Evolutionary conservation across 768 basidiomycete genomes (phyloP), one percentile per base, ranked within the genome.

Genomic region (Phaeotremella fagi): DNA sequence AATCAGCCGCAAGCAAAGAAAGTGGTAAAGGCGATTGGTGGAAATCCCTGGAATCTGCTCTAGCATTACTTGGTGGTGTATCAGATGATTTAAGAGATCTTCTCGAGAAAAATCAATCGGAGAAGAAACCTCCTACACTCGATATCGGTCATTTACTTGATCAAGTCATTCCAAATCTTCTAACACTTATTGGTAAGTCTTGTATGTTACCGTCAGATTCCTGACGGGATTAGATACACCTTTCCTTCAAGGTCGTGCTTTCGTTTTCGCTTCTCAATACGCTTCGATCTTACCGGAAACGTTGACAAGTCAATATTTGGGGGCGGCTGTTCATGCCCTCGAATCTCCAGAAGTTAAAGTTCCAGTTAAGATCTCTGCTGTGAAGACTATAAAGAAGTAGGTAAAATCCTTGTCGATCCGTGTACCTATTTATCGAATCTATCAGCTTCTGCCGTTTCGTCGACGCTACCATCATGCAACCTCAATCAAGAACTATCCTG

Each of bases 361-460:
- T n/a, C 87, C 90, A 0, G 86, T 97, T 65, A 98, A 97, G 75
- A 79, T 97, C 4, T 92, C 90, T 1, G 92, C 94, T 9, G 86
- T 98, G 24, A 88, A 89, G 73, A 90, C 94, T 2, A 80, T 97
- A 33, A 84, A 88, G 66, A 92, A 97, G 95, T 97, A 64, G 53
- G 83, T 71, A 1, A n/a, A n/a, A n/a, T n/a, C n/a, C n/a, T n/a
- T n/a, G n/a, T n/a, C n/a, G n/a, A n/a, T n/a, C n/a, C n/a, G n/a
- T n/a, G n/a, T n/a, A n/a, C n/a, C n/a, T n/a, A n/a, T n/a, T n/a
- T 54, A 31, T 31, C 31, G 31, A n/a, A 14, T 38, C 3, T 47
- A n/a, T n/a, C n/a, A 79, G 77, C 70, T 79, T 78, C 68, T 78
- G 75, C 51, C 75, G 76, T 16, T 70, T 75, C 24, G 59, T 75